These are phyloP conservation scores for Mortierella sp. DNA, from an alignment of 371 early-diverging fungal species.

Conservation along the genomic window DNA sequence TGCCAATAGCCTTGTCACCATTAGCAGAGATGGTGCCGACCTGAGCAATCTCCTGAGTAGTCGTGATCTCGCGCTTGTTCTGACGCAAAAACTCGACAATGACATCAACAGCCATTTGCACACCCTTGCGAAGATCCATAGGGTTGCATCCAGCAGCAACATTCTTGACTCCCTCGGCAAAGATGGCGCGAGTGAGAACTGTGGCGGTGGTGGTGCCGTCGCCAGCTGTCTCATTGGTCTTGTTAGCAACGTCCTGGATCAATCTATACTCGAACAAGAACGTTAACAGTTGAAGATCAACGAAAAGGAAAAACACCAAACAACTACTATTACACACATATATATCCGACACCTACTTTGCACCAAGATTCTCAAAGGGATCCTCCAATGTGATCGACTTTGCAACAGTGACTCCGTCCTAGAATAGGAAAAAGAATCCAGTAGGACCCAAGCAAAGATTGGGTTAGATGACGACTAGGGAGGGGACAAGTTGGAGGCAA, in stretches of 20 bases:
- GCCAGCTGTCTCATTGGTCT: conserved; percentile 98
- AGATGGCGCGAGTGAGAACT: conserved; percentile 97
- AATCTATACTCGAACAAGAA: conserved; percentile 61
- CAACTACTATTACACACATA: no score
- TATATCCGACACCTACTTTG: conserved; percentile 71
- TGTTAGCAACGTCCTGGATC: conserved; percentile 98
- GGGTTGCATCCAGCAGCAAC: conserved; percentile 99
- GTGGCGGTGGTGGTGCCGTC: conserved; percentile 99
- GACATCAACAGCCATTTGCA: conserved; percentile 91
- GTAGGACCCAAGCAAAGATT: neutral
- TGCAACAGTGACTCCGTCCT: conserved; percentile 98
- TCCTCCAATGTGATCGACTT: conserved; percentile 95
- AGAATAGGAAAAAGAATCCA: neutral
- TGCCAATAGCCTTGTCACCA: conserved; percentile 96
- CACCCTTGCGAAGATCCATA: conserved; percentile 97
- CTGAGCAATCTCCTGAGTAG: conserved; percentile 95
- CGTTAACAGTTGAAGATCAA: neutral
- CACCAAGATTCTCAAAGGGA: conserved; percentile 98
- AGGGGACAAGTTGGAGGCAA: no score
- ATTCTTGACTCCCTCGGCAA: conserved; percentile 98
- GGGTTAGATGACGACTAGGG: neutral
- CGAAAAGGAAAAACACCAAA: no score
- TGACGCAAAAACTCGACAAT: conserved; percentile 89
- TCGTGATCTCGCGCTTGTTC: conserved; percentile 91
- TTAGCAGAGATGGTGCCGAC: conserved; percentile 99